Evolutionary conservation across 2,329 filamentous ascomycete species (phyloP).

Genomic region (Ophiostoma triangulosporum): DNA sequence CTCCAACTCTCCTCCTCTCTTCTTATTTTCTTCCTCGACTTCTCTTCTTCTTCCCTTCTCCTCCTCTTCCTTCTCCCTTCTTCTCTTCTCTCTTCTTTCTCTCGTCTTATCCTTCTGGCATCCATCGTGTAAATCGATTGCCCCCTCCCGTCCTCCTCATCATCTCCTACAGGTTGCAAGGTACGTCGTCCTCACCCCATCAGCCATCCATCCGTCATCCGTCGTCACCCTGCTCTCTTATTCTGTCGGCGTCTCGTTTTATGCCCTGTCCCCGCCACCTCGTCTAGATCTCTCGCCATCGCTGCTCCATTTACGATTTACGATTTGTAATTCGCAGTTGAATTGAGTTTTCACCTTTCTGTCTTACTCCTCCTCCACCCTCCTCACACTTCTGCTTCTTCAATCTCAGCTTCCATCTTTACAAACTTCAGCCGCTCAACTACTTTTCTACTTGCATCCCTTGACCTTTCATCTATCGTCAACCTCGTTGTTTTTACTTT

Average conservation of each 20-base stretch:
- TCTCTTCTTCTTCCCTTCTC: constrained; percentile 6
- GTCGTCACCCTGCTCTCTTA: neutral
- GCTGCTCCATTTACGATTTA: neutral
- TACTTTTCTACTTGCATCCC: neutral
- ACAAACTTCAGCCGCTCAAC: neutral
- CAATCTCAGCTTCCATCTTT: neutral
- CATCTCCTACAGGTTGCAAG: neutral
- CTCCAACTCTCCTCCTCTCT: constrained; percentile 7
- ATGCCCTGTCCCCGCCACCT: neutral
- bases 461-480: neutral
- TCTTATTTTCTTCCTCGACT: constrained; percentile 15
- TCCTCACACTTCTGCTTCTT: neutral
- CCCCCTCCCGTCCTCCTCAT: constrained; percentile 2
- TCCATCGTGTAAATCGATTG: neutral
- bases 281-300: neutral
- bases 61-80: constrained; percentile 15
- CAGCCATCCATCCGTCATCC: neutral
- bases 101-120: neutral
- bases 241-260: neutral
- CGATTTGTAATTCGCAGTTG: neutral
- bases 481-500: neutral
- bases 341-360: neutral
- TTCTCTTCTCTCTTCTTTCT: constrained; percentile 11
- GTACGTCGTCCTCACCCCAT: neutral
- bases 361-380: neutral